Conservation (phyloP, 164 flowering plant species). For the Stephania cephalantha region DNA sequence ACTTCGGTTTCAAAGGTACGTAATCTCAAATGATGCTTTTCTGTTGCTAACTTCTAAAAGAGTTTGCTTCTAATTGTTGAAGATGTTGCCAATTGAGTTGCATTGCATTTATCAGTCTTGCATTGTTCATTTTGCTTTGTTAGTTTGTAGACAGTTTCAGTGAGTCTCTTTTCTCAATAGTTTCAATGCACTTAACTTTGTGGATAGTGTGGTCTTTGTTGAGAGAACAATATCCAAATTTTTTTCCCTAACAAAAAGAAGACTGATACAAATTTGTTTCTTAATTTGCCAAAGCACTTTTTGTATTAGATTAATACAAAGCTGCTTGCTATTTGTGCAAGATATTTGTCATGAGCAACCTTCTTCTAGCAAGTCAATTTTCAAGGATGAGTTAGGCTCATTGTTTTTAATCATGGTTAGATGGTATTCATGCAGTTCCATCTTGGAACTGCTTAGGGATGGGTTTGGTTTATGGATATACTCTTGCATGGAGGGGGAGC, state of each 20-base stretch:
- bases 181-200: neutral
- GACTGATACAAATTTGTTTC: neutral
- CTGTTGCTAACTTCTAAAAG: neutral
- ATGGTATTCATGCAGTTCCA: too few relatives aligned
- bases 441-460: too few relatives aligned
- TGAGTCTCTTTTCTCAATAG: neutral
- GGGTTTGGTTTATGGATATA: too few relatives aligned
- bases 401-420: too few relatives aligned
- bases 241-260: neutral
- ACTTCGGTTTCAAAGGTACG: slow-evolving; percentile 71
- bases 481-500: too few relatives aligned
- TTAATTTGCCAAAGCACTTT: neutral
- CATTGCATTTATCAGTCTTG: neutral
- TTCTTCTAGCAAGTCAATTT: too few relatives aligned
- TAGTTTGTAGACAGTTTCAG: neutral
- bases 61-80: neutral
- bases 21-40: slow-evolving; percentile 2
- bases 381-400: too few relatives aligned
- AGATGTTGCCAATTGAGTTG: neutral
- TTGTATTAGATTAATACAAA: neutral
- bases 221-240: neutral
- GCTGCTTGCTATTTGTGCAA: too few relatives aligned
- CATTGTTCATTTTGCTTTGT: neutral
- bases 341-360: too few relatives aligned
- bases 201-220: neutral